Percentiles rank a stretch among this genome's conserved stretches.
Evolutionary conservation across 305 asterid genomes (phyloP).

Genomic region (Fraxinus nigra): DNA sequence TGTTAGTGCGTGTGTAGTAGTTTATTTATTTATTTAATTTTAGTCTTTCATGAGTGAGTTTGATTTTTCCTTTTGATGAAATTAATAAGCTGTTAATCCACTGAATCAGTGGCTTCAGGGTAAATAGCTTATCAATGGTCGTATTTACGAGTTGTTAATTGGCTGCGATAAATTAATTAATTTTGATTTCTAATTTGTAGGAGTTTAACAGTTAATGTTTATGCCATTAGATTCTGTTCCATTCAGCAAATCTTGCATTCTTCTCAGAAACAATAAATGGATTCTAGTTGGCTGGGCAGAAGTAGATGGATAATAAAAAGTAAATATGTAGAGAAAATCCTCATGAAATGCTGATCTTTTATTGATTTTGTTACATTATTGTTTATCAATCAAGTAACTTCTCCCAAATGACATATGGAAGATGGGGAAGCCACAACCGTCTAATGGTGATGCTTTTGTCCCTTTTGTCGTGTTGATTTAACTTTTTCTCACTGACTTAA

Average conservation of each 20-base stretch:
- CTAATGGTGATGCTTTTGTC: background rate
- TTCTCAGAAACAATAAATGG: constrained; percentile 6
- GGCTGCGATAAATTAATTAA: background rate
- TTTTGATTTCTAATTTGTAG: background rate
- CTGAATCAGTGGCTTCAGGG: background rate
- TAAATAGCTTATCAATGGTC: background rate
- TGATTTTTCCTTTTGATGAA: constrained; percentile 10
- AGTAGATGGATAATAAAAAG: background rate
- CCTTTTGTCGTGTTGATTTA: background rate
- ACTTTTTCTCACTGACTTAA: background rate
- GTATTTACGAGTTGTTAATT: background rate
- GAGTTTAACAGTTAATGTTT: constrained; percentile 10
- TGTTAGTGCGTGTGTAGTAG: background rate
- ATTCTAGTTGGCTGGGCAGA: background rate
- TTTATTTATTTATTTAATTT: background rate
- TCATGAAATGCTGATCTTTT: background rate
- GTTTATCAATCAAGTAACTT: constrained; percentile 13
- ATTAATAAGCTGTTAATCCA: background rate
- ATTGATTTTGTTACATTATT: background rate
- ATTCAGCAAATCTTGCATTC: constrained; percentile 11
- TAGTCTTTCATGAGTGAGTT: background rate
- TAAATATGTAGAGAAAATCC: background rate
- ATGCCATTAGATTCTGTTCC: constrained; percentile 8
- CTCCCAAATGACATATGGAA: background rate
- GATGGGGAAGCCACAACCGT: constrained; percentile 1